Evolutionary conservation across 2,329 filamentous ascomycete genomes (phyloP), one percentile per base, ranked within the genome.

Genomic region (Leptodontidium sp.): DNA sequence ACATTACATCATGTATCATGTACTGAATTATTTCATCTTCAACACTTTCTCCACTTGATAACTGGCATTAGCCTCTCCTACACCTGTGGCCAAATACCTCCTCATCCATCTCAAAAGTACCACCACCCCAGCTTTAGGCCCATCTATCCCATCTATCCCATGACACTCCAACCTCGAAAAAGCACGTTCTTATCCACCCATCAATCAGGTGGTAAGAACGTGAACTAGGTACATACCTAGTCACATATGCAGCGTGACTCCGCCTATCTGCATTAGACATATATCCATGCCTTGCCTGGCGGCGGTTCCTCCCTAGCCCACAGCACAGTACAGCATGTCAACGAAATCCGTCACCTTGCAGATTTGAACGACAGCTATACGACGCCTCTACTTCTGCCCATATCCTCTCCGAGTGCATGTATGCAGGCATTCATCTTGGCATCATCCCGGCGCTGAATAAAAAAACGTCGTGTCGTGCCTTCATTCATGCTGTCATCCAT

Each of bases 171-270:
- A 24, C 50, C 9, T 1, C 29, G 4, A 15, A 7, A 8, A 32
- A 35, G 29, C 52, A 55, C 26, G 52, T 55, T 32, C 29, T 55
- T 55, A 35, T 8, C 2, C 55, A 15, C n/a, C 35, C 9, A 21
- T 26, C 55, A 43, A 59, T 43, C 55, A 59, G 24, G 55, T 43
- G 55, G 32, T 3, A 35, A 55, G 52, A 55, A 55, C 26, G 26
- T 53, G 50, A 53, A 53, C 50, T 32, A 21, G 21, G 21, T 21
- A 21, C 21, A 21, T 21, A 21, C 21, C 21, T 21, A 21, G 21
- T 21, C 21, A 21, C 21, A 2, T 32, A 6, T 14, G 26, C 24
- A 17, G 17, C 26, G 4, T 35, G 14, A 29, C 52, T 55, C 14
- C 14, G 26, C n/a, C 15, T 5, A 9, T 35, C 32, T 21, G 21